Evolutionary conservation across 225 moss, liverwort and hornwort genomes (phyloP).

Genomic region (Sphagnum tenellum): DNA sequence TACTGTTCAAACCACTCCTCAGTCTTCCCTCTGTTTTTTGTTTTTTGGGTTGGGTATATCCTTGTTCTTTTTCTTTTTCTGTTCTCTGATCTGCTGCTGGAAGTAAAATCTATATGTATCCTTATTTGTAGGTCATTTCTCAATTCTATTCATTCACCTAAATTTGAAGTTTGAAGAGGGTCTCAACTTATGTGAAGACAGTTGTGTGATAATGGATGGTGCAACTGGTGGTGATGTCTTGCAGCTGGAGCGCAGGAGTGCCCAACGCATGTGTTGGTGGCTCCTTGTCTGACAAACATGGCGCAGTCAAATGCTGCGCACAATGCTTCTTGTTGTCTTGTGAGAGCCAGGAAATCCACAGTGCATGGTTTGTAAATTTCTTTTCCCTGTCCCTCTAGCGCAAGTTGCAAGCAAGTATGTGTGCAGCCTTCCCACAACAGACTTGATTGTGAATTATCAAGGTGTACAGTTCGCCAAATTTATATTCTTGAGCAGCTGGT

Average conservation of each 20-base stretch:
- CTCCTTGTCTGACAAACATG: slow-evolving; percentile 1
- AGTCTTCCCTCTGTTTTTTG: neutral
- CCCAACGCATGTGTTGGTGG: neutral
- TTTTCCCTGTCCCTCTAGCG: neutral
- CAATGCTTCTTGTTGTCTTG: slow-evolving; percentile 1
- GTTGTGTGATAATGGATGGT: neutral
- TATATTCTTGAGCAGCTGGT: neutral
- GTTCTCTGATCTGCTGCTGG: too few species aligned
- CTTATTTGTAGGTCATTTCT: too few species aligned
- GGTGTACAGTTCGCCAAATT: neutral
- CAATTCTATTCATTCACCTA: too few species aligned
- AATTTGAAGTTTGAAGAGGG: too few species aligned
- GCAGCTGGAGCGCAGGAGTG: slow-evolving; percentile 1
- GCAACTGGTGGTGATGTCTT: neutral
- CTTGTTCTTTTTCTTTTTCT: too few species aligned
- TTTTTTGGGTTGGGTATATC: too few species aligned
- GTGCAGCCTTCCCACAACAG: neutral
- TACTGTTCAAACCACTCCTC: neutral
- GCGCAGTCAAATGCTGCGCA: neutral
- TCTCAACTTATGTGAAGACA: neutral
- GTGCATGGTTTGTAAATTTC: slow-evolving; percentile 1
- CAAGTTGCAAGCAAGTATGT: neutral
- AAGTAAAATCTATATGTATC: too few species aligned
- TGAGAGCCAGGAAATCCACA: neutral
- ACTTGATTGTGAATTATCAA: neutral